Evolutionary conservation across 495 filamentous ascomycete genomes (phyloP), one percentile per base, ranked within the genome.

Genomic region (Aspergillus avenaceus): DNA sequence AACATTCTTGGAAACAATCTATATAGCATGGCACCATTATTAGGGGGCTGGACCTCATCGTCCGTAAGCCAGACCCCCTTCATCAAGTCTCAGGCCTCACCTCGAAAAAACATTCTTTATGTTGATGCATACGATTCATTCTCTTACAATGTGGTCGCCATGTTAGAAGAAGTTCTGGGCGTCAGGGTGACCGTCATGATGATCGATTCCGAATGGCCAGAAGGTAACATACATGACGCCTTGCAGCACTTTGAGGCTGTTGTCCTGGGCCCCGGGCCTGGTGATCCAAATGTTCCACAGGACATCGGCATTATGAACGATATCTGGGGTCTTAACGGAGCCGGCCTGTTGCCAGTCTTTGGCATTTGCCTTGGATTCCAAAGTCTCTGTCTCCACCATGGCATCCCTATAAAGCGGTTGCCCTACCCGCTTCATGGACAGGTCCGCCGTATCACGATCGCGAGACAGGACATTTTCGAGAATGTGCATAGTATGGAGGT

Each of bases 101-200:
- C 49, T 12, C 42, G 41, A 29, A 74, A 66, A 32, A 78, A 71
- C 38, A 82, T 97, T 45, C 81, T 98, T 37, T 91, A 93, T 65
- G 69, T 98, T 36, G 93, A 98, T 63, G 90, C 91, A 45, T 95
- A 95, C 60, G 93, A 97, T 69, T 96, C 91, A 45, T 97, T 96
- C 72, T 85, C 91, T 36, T 88, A 95, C 70, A 97, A 96, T 73
- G 91, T 97, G 51, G 80, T 91, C 37, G 77, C 84, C 13, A 82
- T 93, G 55, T 76, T 97, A 14, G 74, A 83, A 52, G 81, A 85
- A 8, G 72, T 73, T 13, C 70, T 90, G 8, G 65, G 71, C 41
- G 88, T 78, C 22, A 71, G 82, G 19, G 85, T 96, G 41, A 82
- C 80, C 6, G 77, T 84, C 11, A 75, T 95, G 50, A 81, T 80